A percentile compares a stretch with the other conserved stretches of the same genome.
These are phyloP conservation scores for Stephania cephalantha DNA, from an alignment of 164 flowering plant species.

Conservation along the genomic window DNA sequence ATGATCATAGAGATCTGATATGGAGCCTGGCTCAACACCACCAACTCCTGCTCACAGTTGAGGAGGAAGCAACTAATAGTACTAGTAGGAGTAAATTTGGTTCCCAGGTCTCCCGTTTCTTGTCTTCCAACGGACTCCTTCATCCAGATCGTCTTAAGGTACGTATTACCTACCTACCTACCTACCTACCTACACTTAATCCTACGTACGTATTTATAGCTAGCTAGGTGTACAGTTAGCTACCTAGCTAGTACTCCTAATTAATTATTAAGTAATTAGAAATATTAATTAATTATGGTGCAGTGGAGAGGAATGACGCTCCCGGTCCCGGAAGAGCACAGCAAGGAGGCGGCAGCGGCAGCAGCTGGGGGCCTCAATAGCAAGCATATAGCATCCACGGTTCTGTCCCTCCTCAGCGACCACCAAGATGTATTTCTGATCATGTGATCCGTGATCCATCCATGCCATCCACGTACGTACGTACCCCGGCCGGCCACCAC, in stretches of 20 bases:
- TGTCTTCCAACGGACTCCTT: conserved; percentile 53
- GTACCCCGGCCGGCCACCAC: no score
- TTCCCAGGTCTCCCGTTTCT: conserved; percentile 74
- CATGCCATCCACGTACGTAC: no score
- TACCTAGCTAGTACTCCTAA: no score
- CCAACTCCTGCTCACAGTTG: conserved; percentile 67
- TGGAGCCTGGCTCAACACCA: conserved; percentile 63
- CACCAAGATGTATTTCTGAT: background rate
- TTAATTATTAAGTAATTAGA: background rate
- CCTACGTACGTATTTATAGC: background rate
- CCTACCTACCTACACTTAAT: background rate
- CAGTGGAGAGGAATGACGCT: conserved; percentile 29
- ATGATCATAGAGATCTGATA: conserved; percentile 50
- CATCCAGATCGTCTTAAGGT: conserved; percentile 79
- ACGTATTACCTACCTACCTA: background rate
- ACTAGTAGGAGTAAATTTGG: conserved; percentile 73
- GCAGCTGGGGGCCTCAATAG: conserved; percentile 72
- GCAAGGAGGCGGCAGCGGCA: conserved; percentile 61
- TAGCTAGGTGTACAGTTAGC: background rate
- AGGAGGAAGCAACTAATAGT: conserved; percentile 40
- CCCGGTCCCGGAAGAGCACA: conserved; percentile 82
- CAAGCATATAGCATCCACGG: conserved; percentile 66
- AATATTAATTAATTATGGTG: background rate
- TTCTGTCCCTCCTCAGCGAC: conserved; percentile 52
- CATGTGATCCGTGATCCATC: background rate